Conservation (phyloP, 345 rosid genomes). For the Eucalyptus curtisii region DNA sequence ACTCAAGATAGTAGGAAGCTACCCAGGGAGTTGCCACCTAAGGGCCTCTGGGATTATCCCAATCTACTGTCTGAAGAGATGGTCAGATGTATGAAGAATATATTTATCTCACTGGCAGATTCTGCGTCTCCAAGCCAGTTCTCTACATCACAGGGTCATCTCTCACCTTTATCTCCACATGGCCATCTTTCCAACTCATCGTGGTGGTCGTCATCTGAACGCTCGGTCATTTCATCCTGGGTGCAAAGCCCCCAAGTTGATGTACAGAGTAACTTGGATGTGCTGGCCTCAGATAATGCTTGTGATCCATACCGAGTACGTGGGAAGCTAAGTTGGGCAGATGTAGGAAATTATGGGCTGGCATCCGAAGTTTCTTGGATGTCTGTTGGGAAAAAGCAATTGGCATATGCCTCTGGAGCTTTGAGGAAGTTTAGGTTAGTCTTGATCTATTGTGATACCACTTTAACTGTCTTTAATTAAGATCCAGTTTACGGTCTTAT, state of each 20-base stretch:
- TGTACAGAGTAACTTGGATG: conserved; percentile 28
- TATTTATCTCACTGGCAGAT: conserved; percentile 77
- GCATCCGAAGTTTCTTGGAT: conserved; percentile 89
- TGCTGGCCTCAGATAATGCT: conserved; percentile 43
- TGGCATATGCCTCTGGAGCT: conserved; percentile 92
- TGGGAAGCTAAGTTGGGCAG: conserved; percentile 83
- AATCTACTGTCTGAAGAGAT: conserved; percentile 77
- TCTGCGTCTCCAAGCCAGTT: conserved; percentile 51
- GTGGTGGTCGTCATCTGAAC: conserved; percentile 75
- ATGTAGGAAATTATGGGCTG: conserved; percentile 56
- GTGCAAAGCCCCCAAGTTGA: conserved; percentile 70
- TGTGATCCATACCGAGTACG: conserved; percentile 77
- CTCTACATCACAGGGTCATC: conserved; percentile 35
- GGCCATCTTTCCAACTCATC: conserved; percentile 75
- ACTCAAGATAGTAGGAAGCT: conserved; percentile 20
- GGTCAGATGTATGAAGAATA: conserved; percentile 88
- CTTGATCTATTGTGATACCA: neutral
- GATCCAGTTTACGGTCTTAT: neutral
- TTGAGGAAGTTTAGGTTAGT: conserved; percentile 71
- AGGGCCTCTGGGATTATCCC: conserved; percentile 74
- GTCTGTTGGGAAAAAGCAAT: conserved; percentile 92
- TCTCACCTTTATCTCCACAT: conserved; percentile 64
- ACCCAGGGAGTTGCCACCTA: conserved; percentile 38
- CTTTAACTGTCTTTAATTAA: neutral
- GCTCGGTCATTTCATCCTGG: conserved; percentile 65